Conservation (phyloP, 106 monocot genomes). For the Acorus calamus region DNA sequence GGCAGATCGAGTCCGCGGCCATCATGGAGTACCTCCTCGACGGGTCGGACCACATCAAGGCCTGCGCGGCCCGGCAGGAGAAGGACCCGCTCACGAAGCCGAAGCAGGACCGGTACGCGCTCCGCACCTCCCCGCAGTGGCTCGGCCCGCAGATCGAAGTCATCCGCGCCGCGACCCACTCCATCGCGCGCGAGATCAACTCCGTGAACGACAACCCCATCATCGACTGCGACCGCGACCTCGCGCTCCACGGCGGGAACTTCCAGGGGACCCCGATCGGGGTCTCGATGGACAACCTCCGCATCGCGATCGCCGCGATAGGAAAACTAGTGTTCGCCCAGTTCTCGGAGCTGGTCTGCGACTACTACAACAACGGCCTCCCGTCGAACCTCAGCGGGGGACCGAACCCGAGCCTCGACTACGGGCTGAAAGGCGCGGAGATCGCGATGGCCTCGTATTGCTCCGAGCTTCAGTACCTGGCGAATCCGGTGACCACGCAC, state of each 20-base stretch:
- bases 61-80: slow-evolving; percentile 21
- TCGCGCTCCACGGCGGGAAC: slow-evolving; percentile 29
- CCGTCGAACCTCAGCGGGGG: slow-evolving; percentile 21
- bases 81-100: slow-evolving; percentile 33
- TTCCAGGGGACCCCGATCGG: slow-evolving; percentile 34
- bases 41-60: slow-evolving; percentile 44
- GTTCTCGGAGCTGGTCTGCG: slow-evolving; percentile 23
- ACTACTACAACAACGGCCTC: slow-evolving; percentile 26
- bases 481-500: slow-evolving; percentile 31
- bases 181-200: slow-evolving; percentile 23
- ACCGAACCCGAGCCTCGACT: slow-evolving; percentile 19
- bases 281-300: slow-evolving; percentile 25
- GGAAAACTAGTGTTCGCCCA: slow-evolving; percentile 18
- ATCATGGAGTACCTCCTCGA: slow-evolving; percentile 54
- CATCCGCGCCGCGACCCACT: slow-evolving; percentile 23
- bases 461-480: slow-evolving; percentile 33
- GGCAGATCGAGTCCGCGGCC: slow-evolving; percentile 52
- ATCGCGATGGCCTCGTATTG: slow-evolving; percentile 17
- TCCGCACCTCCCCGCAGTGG: slow-evolving; percentile 57
- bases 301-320: slow-evolving; percentile 20
- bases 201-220: slow-evolving; percentile 27
- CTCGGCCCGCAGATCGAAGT: slow-evolving; percentile 42
- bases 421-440: slow-evolving; percentile 18
- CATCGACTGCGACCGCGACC: slow-evolving; percentile 21
- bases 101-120: slow-evolving; percentile 45